Base-by-base conservation (phyloP, 768 basidiomycete species). In the Coprinopsis sp. region DNA sequence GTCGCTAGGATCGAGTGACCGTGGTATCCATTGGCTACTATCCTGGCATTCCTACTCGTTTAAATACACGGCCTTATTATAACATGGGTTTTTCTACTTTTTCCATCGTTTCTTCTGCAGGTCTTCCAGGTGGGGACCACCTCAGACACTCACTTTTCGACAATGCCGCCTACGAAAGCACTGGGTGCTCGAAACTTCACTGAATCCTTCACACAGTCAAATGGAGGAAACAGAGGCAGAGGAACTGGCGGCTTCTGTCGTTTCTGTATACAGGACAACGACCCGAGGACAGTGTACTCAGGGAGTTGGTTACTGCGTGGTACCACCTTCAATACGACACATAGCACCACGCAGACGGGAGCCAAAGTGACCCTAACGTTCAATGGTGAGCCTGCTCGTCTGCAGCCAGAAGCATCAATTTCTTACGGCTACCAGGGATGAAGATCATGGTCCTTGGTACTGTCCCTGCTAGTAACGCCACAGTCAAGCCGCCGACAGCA, bases 391-490 rank as follows among this genome's bases (percentile, higher is more conserved):
- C 50, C n/a, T 12, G 22, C 30, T 34, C 30, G 10, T 13, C n/a
- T n/a, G 23, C 31, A 44, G n/a, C n/a, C n/a, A 33, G 5, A 11
- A 7, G 8, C 8, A 10, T 16, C 27, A 27, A 22, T 13, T 31
- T 33, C 12, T 44, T 42, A 28, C 8, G 14, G 11, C 23, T 14
- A 13, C n/a, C 37, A 78, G 74, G 73, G n/a, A 71, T 65, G n/a
- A 68, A 65, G 19, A 68, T 78, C 13, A 59, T 66, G 2, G 68
- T 76, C 6, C 68, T 72, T 42, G 76, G 76, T 1, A 71, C 69
- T 6, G 65, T 77, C 11, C 70, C 71, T 4, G 51, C 55, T 14
- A 73, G 71, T 54, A 72, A 69, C 47, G 41, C 36, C 2, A 62
- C 64, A 1, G 16, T 51, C 16, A 51, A 37, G 25, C 70, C 73